A percentile compares a stretch with the other conserved stretches of the same genome.
These are phyloP conservation scores for Xerocomus spinulosus DNA, from an alignment of 768 basidiomycete genomes.

Conservation along the genomic window DNA sequence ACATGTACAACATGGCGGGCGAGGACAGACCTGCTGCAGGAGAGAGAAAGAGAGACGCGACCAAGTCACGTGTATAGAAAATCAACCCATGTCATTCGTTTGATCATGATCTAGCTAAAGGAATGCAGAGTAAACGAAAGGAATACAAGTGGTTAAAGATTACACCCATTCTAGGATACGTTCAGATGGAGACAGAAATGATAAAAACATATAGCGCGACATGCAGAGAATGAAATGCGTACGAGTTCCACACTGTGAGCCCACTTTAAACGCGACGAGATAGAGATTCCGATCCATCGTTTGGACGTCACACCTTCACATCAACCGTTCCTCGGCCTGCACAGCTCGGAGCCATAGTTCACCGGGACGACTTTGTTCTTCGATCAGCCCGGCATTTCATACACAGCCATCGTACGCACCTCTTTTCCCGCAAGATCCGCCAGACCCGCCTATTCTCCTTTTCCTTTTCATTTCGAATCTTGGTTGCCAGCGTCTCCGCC, in stretches of 20 bases:
- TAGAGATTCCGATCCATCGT: no score
- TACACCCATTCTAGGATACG: conserved; percentile 17
- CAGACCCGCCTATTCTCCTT: conserved; percentile 54
- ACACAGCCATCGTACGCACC: conserved; percentile 44
- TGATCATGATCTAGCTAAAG: conserved; percentile 7
- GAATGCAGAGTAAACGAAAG: conserved; percentile 6
- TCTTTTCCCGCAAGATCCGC: conserved; percentile 72
- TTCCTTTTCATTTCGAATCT: conserved; percentile 35
- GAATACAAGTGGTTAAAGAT: conserved; percentile 19
- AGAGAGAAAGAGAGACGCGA: conserved; percentile 14
- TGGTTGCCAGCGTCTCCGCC: conserved; percentile 34
- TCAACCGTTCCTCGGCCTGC: conserved; percentile 57
- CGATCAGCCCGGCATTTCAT: conserved; percentile 56
- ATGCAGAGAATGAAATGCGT: background rate
- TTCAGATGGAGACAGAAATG: background rate
- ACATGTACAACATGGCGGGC: conserved; percentile 6
- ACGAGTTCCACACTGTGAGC: no score
- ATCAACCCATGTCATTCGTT: conserved; percentile 13
- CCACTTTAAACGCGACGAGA: no score
- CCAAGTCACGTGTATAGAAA: conserved; percentile 23
- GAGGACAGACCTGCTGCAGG: conserved; percentile 29
- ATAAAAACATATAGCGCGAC: conserved; percentile 2
- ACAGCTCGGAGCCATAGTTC: conserved; percentile 44
- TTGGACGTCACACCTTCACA: conserved; percentile 28
- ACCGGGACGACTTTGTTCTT: conserved; percentile 18